Percentiles rank a stretch among this genome's conserved stretches.
These are phyloP conservation scores for Arthrocladium fulminans DNA, from an alignment of 2,329 filamentous ascomycete genomes.

Conservation along the genomic window DNA sequence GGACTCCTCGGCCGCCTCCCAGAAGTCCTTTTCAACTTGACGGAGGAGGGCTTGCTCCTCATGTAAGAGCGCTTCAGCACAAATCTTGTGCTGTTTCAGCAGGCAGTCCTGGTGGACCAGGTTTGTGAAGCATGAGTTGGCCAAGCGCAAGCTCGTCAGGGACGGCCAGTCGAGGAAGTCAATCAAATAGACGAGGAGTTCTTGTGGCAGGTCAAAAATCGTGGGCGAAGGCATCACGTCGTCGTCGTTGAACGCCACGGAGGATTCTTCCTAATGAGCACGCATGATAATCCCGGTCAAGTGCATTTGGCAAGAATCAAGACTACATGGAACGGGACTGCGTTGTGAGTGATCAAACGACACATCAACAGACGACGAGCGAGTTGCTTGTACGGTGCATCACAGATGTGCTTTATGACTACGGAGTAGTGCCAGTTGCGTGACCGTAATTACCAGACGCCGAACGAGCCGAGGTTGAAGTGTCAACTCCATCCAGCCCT, in stretches of 20 bases:
- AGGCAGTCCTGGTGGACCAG: background rate
- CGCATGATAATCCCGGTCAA: background rate
- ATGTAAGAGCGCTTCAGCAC: background rate
- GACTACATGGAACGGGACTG: no score
- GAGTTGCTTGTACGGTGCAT: no score
- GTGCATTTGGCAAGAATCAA: background rate
- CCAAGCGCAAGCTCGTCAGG: background rate
- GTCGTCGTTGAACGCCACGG: background rate
- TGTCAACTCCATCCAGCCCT: no score
- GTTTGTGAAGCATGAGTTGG: background rate
- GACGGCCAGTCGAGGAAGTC: conserved; percentile 7
- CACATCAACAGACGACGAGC: no score
- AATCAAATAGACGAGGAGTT: conserved; percentile 4
- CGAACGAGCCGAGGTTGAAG: no score
- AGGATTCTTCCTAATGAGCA: background rate
- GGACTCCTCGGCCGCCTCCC: conserved; percentile 7
- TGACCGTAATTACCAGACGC: no score
- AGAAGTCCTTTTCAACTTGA: conserved; percentile 1
- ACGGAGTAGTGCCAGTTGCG: no score
- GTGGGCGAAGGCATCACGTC: background rate
- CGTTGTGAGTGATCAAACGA: no score
- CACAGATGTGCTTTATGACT: no score
- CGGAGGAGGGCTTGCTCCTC: background rate
- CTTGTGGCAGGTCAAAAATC: background rate
- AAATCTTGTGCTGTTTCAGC: background rate